Base-by-base conservation (phyloP, 1,284 basidiomycete genomes). In the Cutaneotrichosporon cavernicola region DNA sequence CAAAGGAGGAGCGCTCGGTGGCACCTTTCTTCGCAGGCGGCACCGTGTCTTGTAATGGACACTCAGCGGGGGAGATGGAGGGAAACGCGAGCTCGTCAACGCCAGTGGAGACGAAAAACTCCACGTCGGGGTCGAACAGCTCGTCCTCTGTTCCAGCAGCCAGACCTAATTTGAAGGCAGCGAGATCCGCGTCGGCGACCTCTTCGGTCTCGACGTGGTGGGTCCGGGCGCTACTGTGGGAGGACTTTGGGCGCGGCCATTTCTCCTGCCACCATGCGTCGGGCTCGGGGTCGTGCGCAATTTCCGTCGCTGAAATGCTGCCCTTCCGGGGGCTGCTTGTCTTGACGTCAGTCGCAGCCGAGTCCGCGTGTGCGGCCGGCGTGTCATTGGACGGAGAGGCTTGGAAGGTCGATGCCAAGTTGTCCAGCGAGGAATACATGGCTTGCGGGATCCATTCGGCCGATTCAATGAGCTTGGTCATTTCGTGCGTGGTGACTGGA, bases 391-490 rank as follows among this genome's bases (percentile, higher is more conserved):
- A n/a, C n/a, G n/a, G 21, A n/a, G 18, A 10, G 26, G 22, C 13
- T 14, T 34, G 16, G 30, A 53, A 31, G 18, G 8, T 10, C 6
- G 51, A 30, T 9, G 51, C 16, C 31, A 34, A 14, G 7, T n/a
- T 53, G 31, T 34, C 26, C 5, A 53, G 51, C 16, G 51, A 26
- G 4, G 51, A 8, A 30, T 31, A 53, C 30, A 53, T 53, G 18
- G 51, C 51, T 4, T 31, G 9, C 31, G 51, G 51, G 30, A 53
- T 13, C 51, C 51, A 53, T n/a, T 8, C 10, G 4, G 51, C 30
- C 31, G 51, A 32, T 6, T 31, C 13, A 31, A 53, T 53, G 30
- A 53, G 18, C 51, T 34, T 34, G 51, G 51, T 53, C 51, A 53
- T 53, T n/a, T 53, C 51, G 13, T 18, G 14, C 26, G 26, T 7